Evolutionary conservation across 2,329 filamentous ascomycete genomes (phyloP), one percentile per base, ranked within the genome.

Genomic region (Corinectria fuckeliana): DNA sequence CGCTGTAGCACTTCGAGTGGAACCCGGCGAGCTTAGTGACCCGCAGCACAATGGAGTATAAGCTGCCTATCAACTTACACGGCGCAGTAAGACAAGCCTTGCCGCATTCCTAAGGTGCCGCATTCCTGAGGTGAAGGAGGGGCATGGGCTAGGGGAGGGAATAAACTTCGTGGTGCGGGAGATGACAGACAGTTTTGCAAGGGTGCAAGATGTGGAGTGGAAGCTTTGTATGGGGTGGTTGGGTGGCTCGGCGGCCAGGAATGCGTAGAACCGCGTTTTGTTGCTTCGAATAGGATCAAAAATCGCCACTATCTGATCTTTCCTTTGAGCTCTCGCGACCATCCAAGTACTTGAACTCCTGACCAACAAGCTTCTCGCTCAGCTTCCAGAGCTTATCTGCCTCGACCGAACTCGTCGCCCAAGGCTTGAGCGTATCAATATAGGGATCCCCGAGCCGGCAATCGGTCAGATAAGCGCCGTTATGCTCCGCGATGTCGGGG

Each of bases 331-430:
- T n/a, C n/a, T n/a, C n/a, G n/a, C n/a, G 4, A n/a, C 1, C 8
- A 26, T 11, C 8, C 41, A 36, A 74, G n/a, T 71, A 72, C 6
- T 52, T 51, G 61, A 81, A 81, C 54, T 75, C 70, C 55, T 81
- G 71, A 0, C 71, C 74, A n/a, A 82, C 79, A 48, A 82, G 63
- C 62, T 78, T 68, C 71, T 81, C 78, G n/a, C 77, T 81, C 45
- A 81, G 41, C 41, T 72, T 72, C 81, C 81, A 83, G 34, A 82
- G 67, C 68, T 66, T 78, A 58, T 78, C 76, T 0, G 81, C 80
- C 48, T 75, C 74, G 7, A 75, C 14, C 2, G 57, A 13, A 42
- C 69, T 72, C n/a, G 70, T 72, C 1, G 63, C 75, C 72, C 73
- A 75, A 10, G 72, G 63, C 44, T 65, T 71, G 32, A 72, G 58